Base-by-base conservation (phyloP, 2,329 filamentous ascomycete species). In the Orbilia ellipsospora region DNA sequence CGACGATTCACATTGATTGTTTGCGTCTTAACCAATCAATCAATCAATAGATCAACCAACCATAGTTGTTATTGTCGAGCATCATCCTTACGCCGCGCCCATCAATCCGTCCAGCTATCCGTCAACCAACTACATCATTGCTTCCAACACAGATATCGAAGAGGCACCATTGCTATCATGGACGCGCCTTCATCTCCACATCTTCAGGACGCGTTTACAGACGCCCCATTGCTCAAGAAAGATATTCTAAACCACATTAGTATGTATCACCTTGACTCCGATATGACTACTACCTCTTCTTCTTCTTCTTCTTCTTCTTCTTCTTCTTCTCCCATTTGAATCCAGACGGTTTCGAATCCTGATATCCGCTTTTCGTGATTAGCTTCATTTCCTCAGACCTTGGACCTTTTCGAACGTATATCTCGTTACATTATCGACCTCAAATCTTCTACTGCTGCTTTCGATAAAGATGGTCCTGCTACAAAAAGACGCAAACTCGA, bases 91-190 rank as follows among this genome's bases (percentile, higher is more conserved):
- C 31, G 6, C 31, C 28, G 3, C 28, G 28, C 7, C 28, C 7
- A 7, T 7, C 28, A 10, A 4, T 36, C 31, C 31, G 31, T 36
- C 31, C 8, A 7, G 31, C 8, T 36, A 6, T 10, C 44, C 44
- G 44, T 18, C 44, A 48, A 48, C 44, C 13, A 48, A 48, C 40
- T 12, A 12, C 44, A 13, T 6, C n/a, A 52, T 20, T 18, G 18
- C 50, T 8, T 52, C 50, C 16, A 5, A 5, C n/a, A 4, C 50
- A 6, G 66, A 73, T 12, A 81, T 81, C 13, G 16, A 36, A 36
- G 31, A 36, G 10, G 44, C 44, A 18, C 44, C 44, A 50, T 82
- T 82, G 6, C 65, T 60, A 63, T 77, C 63, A 76, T 67, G 50
- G 23, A 51, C 16, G 20, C 63, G 12, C n/a, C 31, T 10, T 44